These are phyloP conservation scores for Globisporangium acanthophoron DNA, from an alignment of 352 stramenopile species.

Conservation along the genomic window DNA sequence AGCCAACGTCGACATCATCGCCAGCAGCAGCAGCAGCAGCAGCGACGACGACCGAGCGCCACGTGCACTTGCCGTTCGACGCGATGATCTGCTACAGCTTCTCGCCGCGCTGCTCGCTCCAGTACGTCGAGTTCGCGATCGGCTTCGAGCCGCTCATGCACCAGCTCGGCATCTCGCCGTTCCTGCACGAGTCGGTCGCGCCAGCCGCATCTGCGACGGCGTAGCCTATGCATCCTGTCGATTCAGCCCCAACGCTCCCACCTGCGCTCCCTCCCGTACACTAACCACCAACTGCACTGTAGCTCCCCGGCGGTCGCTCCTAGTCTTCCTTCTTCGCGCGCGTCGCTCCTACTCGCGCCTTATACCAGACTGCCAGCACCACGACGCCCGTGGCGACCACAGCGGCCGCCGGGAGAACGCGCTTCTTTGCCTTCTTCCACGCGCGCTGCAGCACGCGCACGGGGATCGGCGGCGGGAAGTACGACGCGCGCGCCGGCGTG, in stretches of 20 bases:
- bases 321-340: background rate
- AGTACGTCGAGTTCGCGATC: constrained; percentile 87
- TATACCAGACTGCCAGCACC: background rate
- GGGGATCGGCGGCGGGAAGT: constrained; percentile 55
- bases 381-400: background rate
- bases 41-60: constrained; percentile 32
- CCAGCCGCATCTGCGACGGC: background rate
- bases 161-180: constrained; percentile 48
- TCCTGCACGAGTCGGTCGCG: constrained; percentile 27
- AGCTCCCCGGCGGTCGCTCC: background rate
- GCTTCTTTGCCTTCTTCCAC: constrained; percentile 52
- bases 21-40: too few species aligned
- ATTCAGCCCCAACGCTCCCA: background rate
- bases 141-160: constrained; percentile 83
- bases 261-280: background rate
- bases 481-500: constrained; percentile 46
- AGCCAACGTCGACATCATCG: too few species aligned
- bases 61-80: constrained; percentile 70
- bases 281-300: background rate
- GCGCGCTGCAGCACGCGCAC: constrained; percentile 47
- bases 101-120: constrained; percentile 31
- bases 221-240: background rate
- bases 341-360: background rate
- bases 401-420: background rate
- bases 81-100: constrained; percentile 87